Base-by-base conservation (phyloP, 2,329 filamentous ascomycete genomes). In the Fusarium austroafricanum region DNA sequence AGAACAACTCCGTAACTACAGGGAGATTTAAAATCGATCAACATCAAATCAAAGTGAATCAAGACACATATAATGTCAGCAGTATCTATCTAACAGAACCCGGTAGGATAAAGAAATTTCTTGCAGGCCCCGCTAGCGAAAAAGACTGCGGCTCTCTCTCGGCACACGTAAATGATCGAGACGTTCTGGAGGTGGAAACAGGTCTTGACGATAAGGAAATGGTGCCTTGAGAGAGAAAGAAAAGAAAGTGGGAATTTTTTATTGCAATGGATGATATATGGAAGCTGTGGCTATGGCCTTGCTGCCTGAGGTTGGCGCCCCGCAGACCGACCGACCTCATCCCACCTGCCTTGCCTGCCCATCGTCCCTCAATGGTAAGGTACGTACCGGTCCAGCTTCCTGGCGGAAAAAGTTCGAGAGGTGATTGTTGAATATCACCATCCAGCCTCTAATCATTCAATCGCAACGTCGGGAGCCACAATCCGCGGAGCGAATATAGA, bases 71-170 rank as follows among this genome's bases (percentile, higher is more conserved):
- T 23, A 20, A 73, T 97, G 92, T 97, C 80, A 86, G 91, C 93
- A 93, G 89, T 89, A 88, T 88, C 94, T 97, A 97, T 97, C 94
- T 97, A 97, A 95, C 93, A 86, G 91, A 90, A 88, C 86, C 92
- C 90, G 92, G 93, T 88, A 79, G 81, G 77, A 79, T 82, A 26
- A 79, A 72, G 68, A 64, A 33, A 57, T 59, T 65, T 70, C 77
- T 71, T 72, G 87, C 92, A 94, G 93, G 92, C 90, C 90, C 92
- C 89, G 94, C 92, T 97, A 97, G 94, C 94, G 94, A 94, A 97
- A 94, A 92, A 92, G 91, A 91, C 91, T 92, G 91, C 90, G 79
- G 77, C 55, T 92, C 83, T 79, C 78, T 97, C 92, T 97, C 79
- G 92, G 92, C 94, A 96, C 89, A 83, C 81, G 81, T 89, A 81